Evolutionary conservation across 306 rosid species (phyloP).

Genomic region (Herpetospermum pedunculosum): DNA sequence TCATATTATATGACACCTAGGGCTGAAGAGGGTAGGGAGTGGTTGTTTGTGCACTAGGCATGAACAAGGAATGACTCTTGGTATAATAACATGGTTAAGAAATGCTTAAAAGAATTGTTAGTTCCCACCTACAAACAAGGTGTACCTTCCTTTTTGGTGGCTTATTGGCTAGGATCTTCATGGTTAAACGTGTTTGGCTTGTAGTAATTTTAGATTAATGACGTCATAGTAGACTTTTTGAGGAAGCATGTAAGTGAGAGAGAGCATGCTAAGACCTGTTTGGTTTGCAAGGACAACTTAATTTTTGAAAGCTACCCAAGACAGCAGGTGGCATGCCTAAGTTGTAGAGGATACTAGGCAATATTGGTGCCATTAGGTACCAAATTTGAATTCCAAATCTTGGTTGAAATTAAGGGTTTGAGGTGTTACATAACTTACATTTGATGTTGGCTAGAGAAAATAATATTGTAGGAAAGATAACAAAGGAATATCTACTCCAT

Average conservation of each 20-base stretch:
- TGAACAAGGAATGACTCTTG: neutral
- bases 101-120: neutral
- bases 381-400: neutral
- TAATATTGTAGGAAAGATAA: too few relatives aligned
- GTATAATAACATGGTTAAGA: neutral
- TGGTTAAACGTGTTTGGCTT: neutral
- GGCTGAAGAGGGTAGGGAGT: neutral
- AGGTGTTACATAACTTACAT: neutral
- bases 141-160: neutral
- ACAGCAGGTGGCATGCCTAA: neutral
- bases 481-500: neutral
- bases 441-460: neutral
- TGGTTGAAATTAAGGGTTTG: neutral
- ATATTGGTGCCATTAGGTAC: neutral
- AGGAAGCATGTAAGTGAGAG: neutral
- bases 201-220: neutral
- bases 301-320: neutral
- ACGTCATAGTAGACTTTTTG: neutral
- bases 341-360: neutral
- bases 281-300: neutral
- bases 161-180: neutral
- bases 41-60: neutral
- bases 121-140: neutral
- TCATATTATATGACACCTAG: neutral
- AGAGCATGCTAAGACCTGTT: neutral